These are phyloP conservation scores for Sparassis latifolia DNA, from an alignment of 1,284 basidiomycete species.

Conservation along the genomic window DNA sequence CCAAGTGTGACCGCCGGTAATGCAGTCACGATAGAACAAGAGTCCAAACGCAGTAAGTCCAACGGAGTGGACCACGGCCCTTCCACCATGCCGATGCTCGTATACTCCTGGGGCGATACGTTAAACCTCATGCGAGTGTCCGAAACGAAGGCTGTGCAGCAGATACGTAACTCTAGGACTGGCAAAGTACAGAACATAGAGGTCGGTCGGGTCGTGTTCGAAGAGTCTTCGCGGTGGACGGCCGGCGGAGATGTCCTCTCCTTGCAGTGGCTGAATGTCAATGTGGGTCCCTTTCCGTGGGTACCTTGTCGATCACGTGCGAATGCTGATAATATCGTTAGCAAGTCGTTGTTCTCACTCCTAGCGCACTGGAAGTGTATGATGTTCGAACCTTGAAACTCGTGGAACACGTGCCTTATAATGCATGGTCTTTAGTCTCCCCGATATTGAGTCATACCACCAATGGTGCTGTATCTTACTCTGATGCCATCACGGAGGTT, in stretches of 20 bases:
- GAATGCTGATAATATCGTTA: conserved; percentile 22
- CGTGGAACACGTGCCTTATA: conserved; percentile 55
- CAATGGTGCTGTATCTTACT: conserved; percentile 40
- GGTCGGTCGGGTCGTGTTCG: conserved; percentile 56
- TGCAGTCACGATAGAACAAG: conserved; percentile 11
- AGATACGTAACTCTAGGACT: conserved; percentile 45
- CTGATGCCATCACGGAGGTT: conserved; percentile 48
- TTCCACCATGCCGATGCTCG: conserved; percentile 51
- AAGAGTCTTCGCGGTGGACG: conserved; percentile 49
- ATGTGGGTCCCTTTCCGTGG: conserved; percentile 50
- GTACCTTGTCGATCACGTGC: conserved; percentile 4
- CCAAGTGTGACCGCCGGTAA: conserved; percentile 40
- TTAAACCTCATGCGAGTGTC: conserved; percentile 62
- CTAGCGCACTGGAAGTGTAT: conserved; percentile 59
- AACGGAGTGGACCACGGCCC: conserved; percentile 12
- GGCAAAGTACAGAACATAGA: conserved; percentile 56
- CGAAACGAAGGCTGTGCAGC: conserved; percentile 52
- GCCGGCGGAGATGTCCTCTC: conserved; percentile 54
- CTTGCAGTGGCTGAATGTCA: conserved; percentile 69
- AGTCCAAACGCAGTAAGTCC: conserved; percentile 20
- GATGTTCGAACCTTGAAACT: conserved; percentile 51
- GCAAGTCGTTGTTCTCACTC: conserved; percentile 61
- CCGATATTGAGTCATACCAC: conserved; percentile 43
- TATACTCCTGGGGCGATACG: conserved; percentile 76
- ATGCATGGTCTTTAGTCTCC: conserved; percentile 48